Evolutionary conservation across 352 stramenopile genomes (phyloP).

Genomic region (Phytophthora ohioensis): DNA sequence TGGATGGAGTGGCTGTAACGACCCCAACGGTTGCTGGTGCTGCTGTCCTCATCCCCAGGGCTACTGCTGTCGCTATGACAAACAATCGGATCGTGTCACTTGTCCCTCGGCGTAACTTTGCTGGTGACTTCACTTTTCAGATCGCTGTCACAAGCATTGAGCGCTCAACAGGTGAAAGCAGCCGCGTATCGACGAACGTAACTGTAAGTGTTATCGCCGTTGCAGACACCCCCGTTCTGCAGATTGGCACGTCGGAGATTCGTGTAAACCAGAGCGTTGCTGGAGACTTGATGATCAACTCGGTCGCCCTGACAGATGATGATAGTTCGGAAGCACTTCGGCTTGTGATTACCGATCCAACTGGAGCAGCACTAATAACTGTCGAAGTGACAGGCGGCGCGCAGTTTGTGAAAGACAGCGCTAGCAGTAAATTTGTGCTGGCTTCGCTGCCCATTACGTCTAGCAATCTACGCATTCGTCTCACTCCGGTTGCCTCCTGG

Average conservation of each 20-base stretch:
- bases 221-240: conserved; percentile 48
- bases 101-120: conserved; percentile 47
- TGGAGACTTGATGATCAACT: conserved; percentile 40
- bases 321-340: conserved; percentile 56
- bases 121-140: conserved; percentile 43
- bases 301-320: conserved; percentile 41
- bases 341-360: conserved; percentile 41
- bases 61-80: conserved; percentile 6
- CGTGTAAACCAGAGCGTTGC: conserved; percentile 47
- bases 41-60: conserved; percentile 36
- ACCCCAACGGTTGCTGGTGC: conserved; percentile 16
- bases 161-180: conserved; percentile 33
- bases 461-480: conserved; percentile 34
- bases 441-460: conserved; percentile 15
- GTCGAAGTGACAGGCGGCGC: conserved; percentile 35
- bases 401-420: conserved; percentile 32
- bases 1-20: conserved; percentile 39
- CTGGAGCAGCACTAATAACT: conserved; percentile 26
- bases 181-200: conserved; percentile 30
- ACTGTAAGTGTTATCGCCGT: conserved; percentile 40
- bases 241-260: conserved; percentile 22
- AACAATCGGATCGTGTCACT: conserved; percentile 42
- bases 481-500: conserved; percentile 39
- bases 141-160: conserved; percentile 45
- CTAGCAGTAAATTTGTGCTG: conserved; percentile 40